Conservation (phyloP, 352 stramenopile genomes). For the Elongisporangium anandrum region DNA sequence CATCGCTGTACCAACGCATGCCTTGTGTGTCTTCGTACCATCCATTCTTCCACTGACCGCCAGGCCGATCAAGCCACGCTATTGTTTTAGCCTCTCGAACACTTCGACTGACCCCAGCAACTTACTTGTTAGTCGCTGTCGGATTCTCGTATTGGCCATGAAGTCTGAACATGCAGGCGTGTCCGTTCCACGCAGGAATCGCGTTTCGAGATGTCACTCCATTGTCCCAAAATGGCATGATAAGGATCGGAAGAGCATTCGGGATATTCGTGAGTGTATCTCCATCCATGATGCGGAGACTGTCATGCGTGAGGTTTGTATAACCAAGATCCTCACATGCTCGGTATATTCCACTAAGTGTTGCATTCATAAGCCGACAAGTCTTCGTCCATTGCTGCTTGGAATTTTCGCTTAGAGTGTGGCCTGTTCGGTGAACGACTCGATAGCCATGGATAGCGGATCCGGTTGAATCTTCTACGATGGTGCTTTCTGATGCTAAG, state of each 20-base stretch:
- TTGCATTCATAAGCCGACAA: slow-evolving; percentile 17
- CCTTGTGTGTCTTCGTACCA: no score
- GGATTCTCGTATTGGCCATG: slow-evolving; percentile 26
- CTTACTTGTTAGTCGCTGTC: no score
- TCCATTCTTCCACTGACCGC: no score
- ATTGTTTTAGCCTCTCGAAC: no score
- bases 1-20: no score
- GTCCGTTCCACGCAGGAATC: slow-evolving; percentile 27
- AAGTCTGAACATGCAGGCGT: slow-evolving; percentile 37
- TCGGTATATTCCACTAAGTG: slow-evolving; percentile 15
- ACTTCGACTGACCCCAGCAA: no score
- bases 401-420: not conserved
- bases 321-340: slow-evolving; percentile 24
- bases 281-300: slow-evolving; percentile 22
- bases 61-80: no score
- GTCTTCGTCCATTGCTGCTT: not conserved
- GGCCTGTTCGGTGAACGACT: slow-evolving; percentile 3
- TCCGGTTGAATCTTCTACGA: not conserved
- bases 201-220: slow-evolving; percentile 15
- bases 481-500: slow-evolving; percentile 3
- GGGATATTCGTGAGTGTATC: slow-evolving; percentile 21
- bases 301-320: slow-evolving; percentile 5
- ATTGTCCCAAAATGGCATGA: slow-evolving; percentile 45
- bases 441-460: slow-evolving; percentile 16
- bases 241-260: slow-evolving; percentile 29